phyloP scores from a whole-genome alignment of 2,329 filamentous ascomycete species.

The Fusarium avenaceum region DNA sequence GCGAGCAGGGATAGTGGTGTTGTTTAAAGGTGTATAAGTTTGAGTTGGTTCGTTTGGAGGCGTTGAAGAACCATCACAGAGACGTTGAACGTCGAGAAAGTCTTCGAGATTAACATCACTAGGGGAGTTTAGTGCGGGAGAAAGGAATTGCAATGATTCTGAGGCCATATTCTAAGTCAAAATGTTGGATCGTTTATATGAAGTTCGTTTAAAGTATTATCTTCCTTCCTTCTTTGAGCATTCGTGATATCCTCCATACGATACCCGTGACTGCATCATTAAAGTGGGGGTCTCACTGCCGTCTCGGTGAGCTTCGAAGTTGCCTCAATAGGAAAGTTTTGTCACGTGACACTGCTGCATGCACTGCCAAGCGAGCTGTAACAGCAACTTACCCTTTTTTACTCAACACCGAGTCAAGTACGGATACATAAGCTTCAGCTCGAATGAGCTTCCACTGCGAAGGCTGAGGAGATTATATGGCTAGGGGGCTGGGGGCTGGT shows the following conservation, averaged over 20 bases:
- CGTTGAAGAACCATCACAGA: slow-evolving; percentile 38
- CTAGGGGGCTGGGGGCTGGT: slow-evolving; percentile 1
- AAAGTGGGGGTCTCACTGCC: background rate
- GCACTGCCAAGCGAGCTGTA: slow-evolving; percentile 8
- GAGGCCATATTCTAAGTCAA: slow-evolving; percentile 13
- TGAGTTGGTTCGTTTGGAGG: slow-evolving; percentile 25
- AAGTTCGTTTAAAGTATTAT: slow-evolving; percentile 12
- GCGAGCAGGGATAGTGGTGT: slow-evolving; percentile 25
- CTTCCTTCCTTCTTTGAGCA: slow-evolving; percentile 25
- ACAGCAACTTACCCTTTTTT: slow-evolving; percentile 11
- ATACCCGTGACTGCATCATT: background rate
- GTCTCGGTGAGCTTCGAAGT: slow-evolving; percentile 37
- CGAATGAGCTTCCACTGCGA: slow-evolving; percentile 2
- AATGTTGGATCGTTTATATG: background rate
- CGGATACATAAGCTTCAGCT: background rate
- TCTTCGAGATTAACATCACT: slow-evolving; percentile 41
- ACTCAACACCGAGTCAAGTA: slow-evolving; percentile 2
- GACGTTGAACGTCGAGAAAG: slow-evolving; percentile 45
- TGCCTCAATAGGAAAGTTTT: slow-evolving; percentile 33
- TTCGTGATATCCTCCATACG: slow-evolving; percentile 11
- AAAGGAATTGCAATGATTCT: background rate
- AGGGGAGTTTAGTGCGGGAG: background rate
- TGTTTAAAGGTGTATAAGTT: slow-evolving; percentile 23
- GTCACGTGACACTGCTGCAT: slow-evolving; percentile 36
- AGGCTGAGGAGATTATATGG: background rate